phyloP scores from a whole-genome alignment of 176 grass and related monocot genomes.

The Guadua angustifolia region DNA sequence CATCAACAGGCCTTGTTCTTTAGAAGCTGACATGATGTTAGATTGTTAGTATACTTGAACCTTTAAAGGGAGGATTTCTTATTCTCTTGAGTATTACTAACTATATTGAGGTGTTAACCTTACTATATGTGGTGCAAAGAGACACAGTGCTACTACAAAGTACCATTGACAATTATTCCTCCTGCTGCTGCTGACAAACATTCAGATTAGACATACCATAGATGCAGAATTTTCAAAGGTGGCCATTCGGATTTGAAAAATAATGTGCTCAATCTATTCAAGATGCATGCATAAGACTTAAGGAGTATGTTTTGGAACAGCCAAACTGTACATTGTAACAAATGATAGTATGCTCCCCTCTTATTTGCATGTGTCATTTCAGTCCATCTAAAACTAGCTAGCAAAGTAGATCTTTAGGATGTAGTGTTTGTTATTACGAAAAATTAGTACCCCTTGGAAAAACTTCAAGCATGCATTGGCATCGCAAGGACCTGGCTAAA shows the following conservation, averaged over 20 bases:
- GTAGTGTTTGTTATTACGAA: neutral
- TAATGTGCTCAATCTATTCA: neutral
- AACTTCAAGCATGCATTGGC: neutral
- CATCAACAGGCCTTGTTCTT: neutral
- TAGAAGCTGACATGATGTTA: neutral
- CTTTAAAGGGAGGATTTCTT: too few species aligned
- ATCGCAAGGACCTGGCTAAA: neutral
- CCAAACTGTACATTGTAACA: neutral
- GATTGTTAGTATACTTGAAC: neutral
- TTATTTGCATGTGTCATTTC: neutral
- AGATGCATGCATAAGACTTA: neutral
- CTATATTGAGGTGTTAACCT: neutral
- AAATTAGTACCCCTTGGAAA: neutral
- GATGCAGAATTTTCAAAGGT: neutral
- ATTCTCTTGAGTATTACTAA: neutral
- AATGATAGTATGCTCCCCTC: neutral
- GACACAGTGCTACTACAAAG: neutral
- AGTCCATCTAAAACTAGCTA: neutral
- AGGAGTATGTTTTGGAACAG: neutral
- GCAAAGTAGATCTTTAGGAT: neutral
- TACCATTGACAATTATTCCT: neutral
- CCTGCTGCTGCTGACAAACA: neutral
- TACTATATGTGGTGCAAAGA: neutral
- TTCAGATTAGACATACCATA: neutral
- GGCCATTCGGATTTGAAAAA: neutral